Evolutionary conservation across 192 early-diverging fungal genomes (phyloP), one percentile per base, ranked within the genome.

Genomic region (Tieghemiomyces parasiticus): DNA sequence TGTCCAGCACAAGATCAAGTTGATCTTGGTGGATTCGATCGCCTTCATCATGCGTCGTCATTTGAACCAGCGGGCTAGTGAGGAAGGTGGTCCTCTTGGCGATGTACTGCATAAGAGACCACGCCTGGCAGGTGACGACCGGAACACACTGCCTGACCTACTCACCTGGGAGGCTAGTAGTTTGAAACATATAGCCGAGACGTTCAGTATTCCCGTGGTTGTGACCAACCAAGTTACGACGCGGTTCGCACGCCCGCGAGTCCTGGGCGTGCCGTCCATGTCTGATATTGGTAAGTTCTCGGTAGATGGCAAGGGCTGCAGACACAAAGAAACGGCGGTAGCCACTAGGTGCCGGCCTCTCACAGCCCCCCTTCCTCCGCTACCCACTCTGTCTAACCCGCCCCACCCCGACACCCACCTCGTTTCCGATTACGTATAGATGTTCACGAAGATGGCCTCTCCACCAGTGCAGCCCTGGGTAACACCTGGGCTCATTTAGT

Each of bases 211-310:
- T 42, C 55, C 55, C 35, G 55, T 58, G 22, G 55, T 58, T 6
- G 55, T 58, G 3, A 58, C 55, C 0, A 58, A 58, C 55, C 55
- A 58, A 45, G 28, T 58, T 28, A 58, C 55, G 26, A 58, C 55
- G 9, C 35, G 26, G 9, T 26, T 58, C 26, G 9, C 4, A 45
- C 35, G 22, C 8, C 30, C 30, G n/a, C 20, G 9, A 20, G 26
- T 29, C 4, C 20, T 45, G 19, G 45, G 45, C 24, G 44, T 35
- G 20, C 22, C 26, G 28, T 16, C 22, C 22, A 28, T 58, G 28
- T 6, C 22, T 0, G 20, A n/a, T 24, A 24, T 13, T 10, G 38
- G 38, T 42, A 42, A 42, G n/a, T n/a, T n/a, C n/a, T n/a, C n/a
- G n/a, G n/a, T n/a, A n/a, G n/a, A n/a, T n/a, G n/a, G n/a, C n/a